Conservation (phyloP, 2,329 filamentous ascomycete genomes). For the Rhynchosporium agropyri region DNA sequence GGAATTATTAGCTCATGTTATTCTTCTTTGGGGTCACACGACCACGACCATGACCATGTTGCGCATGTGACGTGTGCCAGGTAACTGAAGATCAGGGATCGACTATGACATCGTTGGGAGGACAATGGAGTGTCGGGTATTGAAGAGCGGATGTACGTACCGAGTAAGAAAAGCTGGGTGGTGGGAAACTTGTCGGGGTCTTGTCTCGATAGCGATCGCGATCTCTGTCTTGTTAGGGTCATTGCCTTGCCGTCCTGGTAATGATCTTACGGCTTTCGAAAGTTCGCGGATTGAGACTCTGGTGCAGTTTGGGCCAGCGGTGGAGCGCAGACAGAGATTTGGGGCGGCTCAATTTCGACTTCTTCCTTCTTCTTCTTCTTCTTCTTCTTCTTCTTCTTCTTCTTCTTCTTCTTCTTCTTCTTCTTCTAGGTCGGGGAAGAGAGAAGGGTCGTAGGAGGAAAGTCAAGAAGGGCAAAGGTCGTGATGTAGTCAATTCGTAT, state of each 20-base stretch:
- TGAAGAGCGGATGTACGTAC: slow-evolving; percentile 57
- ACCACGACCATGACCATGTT: no score
- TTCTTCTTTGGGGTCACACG: neutral
- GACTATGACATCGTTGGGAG: slow-evolving; percentile 1
- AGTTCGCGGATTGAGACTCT: slow-evolving; percentile 25
- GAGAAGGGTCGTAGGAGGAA: neutral
- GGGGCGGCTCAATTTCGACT: slow-evolving; percentile 12
- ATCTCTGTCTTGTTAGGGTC: slow-evolving; percentile 37
- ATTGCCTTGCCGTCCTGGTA: slow-evolving; percentile 31
- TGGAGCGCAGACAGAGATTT: slow-evolving; percentile 1
- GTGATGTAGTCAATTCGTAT: no score
- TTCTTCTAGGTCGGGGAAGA: slow-evolving; percentile 4
- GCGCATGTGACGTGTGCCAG: neutral
- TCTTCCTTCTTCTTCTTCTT: slow-evolving; percentile 8
- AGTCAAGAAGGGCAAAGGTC: no score
- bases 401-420: slow-evolving; percentile 11
- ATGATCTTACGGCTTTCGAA: slow-evolving; percentile 34
- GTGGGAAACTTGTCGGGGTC: slow-evolving; percentile 78
- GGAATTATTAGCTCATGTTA: slow-evolving; percentile 20
- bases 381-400: slow-evolving; percentile 7
- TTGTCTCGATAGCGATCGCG: slow-evolving; percentile 42
- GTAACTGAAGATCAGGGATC: neutral
- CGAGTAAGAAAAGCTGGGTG: slow-evolving; percentile 80
- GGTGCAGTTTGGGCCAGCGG: slow-evolving; percentile 2
- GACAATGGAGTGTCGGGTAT: neutral